Evolutionary conservation across 306 rosid genomes (phyloP).

Genomic region (Astragalus membranaceus): DNA sequence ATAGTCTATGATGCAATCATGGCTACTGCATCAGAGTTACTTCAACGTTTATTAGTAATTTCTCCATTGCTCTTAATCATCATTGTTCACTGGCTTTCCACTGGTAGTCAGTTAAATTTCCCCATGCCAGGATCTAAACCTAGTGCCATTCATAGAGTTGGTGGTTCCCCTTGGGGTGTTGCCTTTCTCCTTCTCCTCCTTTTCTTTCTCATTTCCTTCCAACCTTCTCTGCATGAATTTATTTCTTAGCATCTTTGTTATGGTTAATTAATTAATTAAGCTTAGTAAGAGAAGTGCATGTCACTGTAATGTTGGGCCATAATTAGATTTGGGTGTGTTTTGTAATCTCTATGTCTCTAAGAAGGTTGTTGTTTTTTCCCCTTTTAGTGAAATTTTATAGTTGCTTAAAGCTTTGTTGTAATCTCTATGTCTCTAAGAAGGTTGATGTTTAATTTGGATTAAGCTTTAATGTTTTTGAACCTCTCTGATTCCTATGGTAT

Average conservation of each 20-base stretch:
- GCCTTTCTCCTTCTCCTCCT: constrained; percentile 47
- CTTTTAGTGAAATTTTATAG: too few relatives aligned
- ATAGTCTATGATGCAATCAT: constrained; percentile 52
- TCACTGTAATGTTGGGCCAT: background rate
- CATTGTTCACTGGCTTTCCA: constrained; percentile 66
- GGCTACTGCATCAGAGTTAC: constrained; percentile 62
- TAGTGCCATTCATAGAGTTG: constrained; percentile 53
- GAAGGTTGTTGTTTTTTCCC: background rate
- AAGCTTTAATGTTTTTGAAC: too few relatives aligned
- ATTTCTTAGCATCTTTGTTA: constrained; percentile 16
- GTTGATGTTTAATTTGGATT: too few relatives aligned
- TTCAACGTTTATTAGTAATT: constrained; percentile 57
- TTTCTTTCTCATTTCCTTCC: constrained; percentile 58
- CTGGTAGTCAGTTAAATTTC: constrained; percentile 44
- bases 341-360: background rate
- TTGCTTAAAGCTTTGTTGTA: too few relatives aligned
- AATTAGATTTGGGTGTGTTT: background rate
- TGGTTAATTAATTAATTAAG: background rate
- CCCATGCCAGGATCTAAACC: constrained; percentile 80
- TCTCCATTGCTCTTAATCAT: constrained; percentile 59
- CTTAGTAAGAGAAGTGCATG: background rate
- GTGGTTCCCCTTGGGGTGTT: constrained; percentile 80
- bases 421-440: too few relatives aligned
- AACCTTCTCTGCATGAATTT: constrained; percentile 50
- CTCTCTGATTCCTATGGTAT: too few relatives aligned